Conservation (phyloP, 1,284 basidiomycete genomes). For the Mixia osmundae region DNA sequence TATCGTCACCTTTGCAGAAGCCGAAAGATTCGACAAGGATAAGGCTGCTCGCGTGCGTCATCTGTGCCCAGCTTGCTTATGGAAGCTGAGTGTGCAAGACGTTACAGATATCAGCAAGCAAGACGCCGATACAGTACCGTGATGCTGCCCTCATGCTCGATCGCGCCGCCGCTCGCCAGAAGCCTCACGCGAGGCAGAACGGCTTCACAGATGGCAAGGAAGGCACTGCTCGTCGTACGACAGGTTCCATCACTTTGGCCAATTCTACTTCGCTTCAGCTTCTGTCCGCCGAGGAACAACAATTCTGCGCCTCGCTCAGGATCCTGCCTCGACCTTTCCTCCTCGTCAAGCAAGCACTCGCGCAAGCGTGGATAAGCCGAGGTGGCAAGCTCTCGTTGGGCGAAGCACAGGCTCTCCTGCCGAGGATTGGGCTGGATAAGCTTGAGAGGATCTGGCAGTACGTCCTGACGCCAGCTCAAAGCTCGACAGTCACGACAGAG, state of each 20-base stretch:
- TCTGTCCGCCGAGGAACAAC: slow-evolving; percentile 59
- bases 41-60: slow-evolving; percentile 27
- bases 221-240: neutral
- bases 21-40: slow-evolving; percentile 63
- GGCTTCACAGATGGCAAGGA: slow-evolving; percentile 6
- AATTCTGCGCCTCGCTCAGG: slow-evolving; percentile 61
- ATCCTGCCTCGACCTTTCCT: slow-evolving; percentile 81
- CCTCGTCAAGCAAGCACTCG: slow-evolving; percentile 77
- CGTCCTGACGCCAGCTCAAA: too few relatives aligned
- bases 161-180: too few relatives aligned
- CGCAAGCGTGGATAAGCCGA: too few relatives aligned
- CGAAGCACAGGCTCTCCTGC: too few relatives aligned
- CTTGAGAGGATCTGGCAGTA: too few relatives aligned
- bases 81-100: too few relatives aligned
- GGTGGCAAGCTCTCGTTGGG: too few relatives aligned
- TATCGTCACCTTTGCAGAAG: slow-evolving; percentile 54
- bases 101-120: too few relatives aligned
- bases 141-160: too few relatives aligned
- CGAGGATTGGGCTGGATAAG: too few relatives aligned
- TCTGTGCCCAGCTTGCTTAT: neutral
- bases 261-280: slow-evolving; percentile 35
- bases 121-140: too few relatives aligned
- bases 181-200: neutral
- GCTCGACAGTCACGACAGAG: too few relatives aligned
- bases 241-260: slow-evolving; percentile 12